phyloP scores from a whole-genome alignment of 768 basidiomycete genomes.

The Naganishia friedmannii region DNA sequence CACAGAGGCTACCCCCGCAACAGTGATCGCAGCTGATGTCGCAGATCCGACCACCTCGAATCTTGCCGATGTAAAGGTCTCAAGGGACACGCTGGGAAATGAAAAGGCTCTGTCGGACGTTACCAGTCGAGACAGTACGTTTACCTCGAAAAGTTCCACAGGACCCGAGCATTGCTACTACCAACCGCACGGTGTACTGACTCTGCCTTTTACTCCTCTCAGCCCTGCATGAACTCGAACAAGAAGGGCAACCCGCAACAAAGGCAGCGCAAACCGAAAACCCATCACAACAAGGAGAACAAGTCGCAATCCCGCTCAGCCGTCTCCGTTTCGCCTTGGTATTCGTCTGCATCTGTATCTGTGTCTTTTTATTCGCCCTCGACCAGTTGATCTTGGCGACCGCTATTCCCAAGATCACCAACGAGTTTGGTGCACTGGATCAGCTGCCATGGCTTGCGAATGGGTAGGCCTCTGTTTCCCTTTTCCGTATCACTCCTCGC shows the following conservation, averaged over 20 bases:
- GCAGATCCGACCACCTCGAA: not conserved
- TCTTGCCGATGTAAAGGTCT: not conserved
- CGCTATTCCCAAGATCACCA: slow-evolving; percentile 48
- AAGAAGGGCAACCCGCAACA: not conserved
- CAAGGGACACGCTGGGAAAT: not conserved
- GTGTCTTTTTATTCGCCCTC: slow-evolving; percentile 47
- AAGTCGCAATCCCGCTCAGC: slow-evolving; percentile 19
- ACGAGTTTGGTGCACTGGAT: slow-evolving; percentile 43
- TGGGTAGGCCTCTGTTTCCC: slow-evolving; percentile 25
- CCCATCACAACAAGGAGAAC: not conserved
- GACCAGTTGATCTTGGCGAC: slow-evolving; percentile 54
- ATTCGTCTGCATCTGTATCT: slow-evolving; percentile 37
- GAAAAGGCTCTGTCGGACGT: not conserved
- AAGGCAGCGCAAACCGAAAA: not conserved
- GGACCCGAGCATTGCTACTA: not conserved
- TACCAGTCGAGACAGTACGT: slow-evolving; percentile 4
- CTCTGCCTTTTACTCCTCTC: not conserved
- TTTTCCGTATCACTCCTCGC: slow-evolving; percentile 33
- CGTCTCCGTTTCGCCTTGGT: slow-evolving; percentile 22
- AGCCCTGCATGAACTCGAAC: slow-evolving; percentile 1
- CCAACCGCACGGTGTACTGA: not conserved
- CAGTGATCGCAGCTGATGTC: not conserved
- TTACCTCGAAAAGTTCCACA: too few relatives aligned
- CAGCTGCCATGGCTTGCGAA: slow-evolving; percentile 48
- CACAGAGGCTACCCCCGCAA: not conserved